Base-by-base conservation (phyloP, 108 stramenopile genomes). In the Ochromonas danica region DNA sequence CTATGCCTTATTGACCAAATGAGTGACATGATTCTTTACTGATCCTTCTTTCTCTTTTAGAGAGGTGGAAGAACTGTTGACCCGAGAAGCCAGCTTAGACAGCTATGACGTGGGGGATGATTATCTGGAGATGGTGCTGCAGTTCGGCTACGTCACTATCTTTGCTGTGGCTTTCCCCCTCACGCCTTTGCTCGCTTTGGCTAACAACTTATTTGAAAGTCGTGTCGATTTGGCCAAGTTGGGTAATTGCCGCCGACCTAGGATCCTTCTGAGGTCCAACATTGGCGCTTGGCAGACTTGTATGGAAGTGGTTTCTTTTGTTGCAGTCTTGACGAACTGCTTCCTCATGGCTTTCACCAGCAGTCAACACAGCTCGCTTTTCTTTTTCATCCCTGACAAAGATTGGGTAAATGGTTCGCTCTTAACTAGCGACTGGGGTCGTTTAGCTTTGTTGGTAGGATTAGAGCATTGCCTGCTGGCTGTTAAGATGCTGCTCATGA, bases 131-230 rank as follows among this genome's bases (percentile, higher is more conserved):
- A 17, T 75, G 31, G 38, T 36, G n/a, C 25, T 84, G 25, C 85
- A 86, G 84, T 86, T 85, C 75, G 84, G 86, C 80, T 85, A 82
- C 28, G 41, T 81, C 2, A 38, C 86, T 33, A 83, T 83, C 79
- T 86, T 86, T 45, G 35, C 77, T 38, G 84, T 82, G 33, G 84
- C 79, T 0, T 85, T 85, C 42, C 84, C 86, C 10, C 42, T 85
- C 35, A 81, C 79, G 1, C 78, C 78, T 30, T 39, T 62, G 31
- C 14, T 81, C 17, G 38, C 67, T 27, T 72, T 30, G 38, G 0
- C n/a, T 27, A 39, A 42, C 71, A 81, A 72, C 71, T 0, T n/a
- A 39, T 17, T 81, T 43, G 67, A 86, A 82, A 25, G 25, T 39
- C 81, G 78, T 63, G 79, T 80, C 45, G 86, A 86, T 75, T 70